Evolutionary conservation across 2,329 filamentous ascomycete species (phyloP).

Genomic region (Colletotrichum spaethianum): DNA sequence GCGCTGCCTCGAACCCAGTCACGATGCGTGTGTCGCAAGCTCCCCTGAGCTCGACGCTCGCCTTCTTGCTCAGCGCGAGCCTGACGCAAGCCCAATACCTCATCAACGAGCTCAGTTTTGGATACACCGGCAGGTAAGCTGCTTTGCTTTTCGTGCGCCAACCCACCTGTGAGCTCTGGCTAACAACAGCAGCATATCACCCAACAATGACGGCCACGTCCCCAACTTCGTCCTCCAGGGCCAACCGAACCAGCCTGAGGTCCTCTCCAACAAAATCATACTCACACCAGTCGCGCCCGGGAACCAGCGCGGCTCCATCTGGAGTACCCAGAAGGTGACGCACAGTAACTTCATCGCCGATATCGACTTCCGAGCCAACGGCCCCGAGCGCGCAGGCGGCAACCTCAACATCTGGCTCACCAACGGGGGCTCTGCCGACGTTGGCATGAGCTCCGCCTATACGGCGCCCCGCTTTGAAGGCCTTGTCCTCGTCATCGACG

Average conservation of each 20-base stretch:
- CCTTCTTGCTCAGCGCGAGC: conserved; percentile 60
- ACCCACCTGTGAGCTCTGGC: background rate
- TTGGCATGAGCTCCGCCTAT: conserved; percentile 85
- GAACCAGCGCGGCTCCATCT: conserved; percentile 86
- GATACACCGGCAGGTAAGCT: conserved; percentile 74
- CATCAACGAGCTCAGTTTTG: conserved; percentile 84
- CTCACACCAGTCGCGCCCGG: conserved; percentile 91
- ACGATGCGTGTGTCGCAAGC: conserved; percentile 58
- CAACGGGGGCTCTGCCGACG: conserved; percentile 73
- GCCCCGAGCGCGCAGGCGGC: conserved; percentile 86
- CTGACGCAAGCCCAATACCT: conserved; percentile 75
- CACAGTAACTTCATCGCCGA: conserved; percentile 84
- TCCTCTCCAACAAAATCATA: conserved; percentile 91
- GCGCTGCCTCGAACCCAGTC: conserved; percentile 40
- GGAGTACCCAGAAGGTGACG: conserved; percentile 77
- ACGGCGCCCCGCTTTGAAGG: conserved; percentile 90
- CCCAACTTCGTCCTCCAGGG: conserved; percentile 70
- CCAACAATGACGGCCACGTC: conserved; percentile 50
- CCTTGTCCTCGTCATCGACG: conserved; percentile 88
- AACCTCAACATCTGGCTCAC: conserved; percentile 96
- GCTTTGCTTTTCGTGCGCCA: background rate
- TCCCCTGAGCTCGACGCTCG: conserved; percentile 51
- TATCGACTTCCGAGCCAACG: conserved; percentile 88
- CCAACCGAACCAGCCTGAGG: conserved; percentile 70
- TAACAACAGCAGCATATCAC: conserved; percentile 39